These are phyloP conservation scores for Phalaenopsis equestris DNA, from an alignment of 106 monocot genomes.

Conservation along the genomic window DNA sequence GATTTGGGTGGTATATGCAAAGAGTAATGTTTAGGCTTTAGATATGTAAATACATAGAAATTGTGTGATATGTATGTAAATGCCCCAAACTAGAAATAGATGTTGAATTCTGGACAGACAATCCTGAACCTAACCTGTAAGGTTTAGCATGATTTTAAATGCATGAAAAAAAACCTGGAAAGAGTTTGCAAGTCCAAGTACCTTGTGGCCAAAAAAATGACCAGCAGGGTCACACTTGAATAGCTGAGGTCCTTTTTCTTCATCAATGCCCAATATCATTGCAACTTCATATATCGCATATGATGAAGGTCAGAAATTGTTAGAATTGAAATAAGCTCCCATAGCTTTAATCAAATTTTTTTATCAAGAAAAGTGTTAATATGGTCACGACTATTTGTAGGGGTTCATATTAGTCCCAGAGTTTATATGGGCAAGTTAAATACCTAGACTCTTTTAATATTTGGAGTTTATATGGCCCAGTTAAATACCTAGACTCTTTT, in stretches of 20 bases:
- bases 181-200: constrained; percentile 15
- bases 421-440: no score
- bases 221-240: constrained; percentile 99
- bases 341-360: neutral
- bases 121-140: neutral
- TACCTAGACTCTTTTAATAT: no score
- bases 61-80: no score
- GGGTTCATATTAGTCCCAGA: no score
- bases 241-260: constrained; percentile 93
- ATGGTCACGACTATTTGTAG: no score
- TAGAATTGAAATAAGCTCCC: neutral
- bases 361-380: no score
- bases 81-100: neutral
- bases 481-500: no score
- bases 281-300: constrained; percentile 47
- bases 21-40: no score
- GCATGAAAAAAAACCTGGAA: neutral
- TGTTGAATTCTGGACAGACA: neutral
- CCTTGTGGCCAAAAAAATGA: constrained; percentile 99
- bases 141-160: neutral
- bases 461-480: no score
- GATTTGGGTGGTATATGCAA: no score
- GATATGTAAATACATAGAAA: no score
- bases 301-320: neutral
- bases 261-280: constrained; percentile 94